Evolutionary conservation across 2,329 filamentous ascomycete genomes (phyloP).

Genomic region (Tolypocladium tropicale): DNA sequence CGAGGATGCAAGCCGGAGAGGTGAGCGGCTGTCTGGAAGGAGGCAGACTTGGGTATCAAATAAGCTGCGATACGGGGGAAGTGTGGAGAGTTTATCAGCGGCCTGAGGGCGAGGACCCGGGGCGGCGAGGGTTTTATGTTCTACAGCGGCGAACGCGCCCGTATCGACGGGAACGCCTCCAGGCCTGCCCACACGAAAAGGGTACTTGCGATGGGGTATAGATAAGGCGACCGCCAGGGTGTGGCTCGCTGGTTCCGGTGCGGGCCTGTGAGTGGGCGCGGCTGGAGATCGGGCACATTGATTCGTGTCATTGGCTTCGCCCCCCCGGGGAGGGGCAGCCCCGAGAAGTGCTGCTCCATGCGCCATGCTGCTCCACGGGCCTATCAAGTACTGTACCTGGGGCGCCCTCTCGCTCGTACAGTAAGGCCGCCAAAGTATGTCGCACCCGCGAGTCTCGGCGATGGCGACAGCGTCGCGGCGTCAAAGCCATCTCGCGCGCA

Average conservation of each 20-base stretch:
- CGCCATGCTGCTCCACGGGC: neutral
- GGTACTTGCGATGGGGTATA: slow-evolving; percentile 4
- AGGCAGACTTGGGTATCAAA: slow-evolving; percentile 1
- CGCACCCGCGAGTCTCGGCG: neutral
- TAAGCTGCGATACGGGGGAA: slow-evolving; percentile 1
- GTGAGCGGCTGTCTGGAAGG: neutral
- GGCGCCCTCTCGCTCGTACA: too few relatives aligned
- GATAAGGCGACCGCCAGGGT: slow-evolving; percentile 4
- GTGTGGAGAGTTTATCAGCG: neutral
- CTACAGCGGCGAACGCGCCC: slow-evolving; percentile 1
- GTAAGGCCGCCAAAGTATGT: too few relatives aligned
- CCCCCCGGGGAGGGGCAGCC: too few relatives aligned
- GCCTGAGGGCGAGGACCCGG: neutral
- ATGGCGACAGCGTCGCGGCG: neutral
- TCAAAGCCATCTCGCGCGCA: neutral
- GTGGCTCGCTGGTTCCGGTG: slow-evolving; percentile 5
- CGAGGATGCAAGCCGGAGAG: neutral
- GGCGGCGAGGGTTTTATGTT: slow-evolving; percentile 14
- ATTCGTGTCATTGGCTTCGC: slow-evolving; percentile 1
- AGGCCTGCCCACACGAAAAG: neutral
- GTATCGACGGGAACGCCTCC: neutral
- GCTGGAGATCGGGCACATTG: neutral
- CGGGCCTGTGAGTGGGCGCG: neutral
- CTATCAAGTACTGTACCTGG: neutral
- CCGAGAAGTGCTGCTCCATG: neutral